phyloP scores from a whole-genome alignment of 495 filamentous ascomycete species.

The Extremus antarcticus region DNA sequence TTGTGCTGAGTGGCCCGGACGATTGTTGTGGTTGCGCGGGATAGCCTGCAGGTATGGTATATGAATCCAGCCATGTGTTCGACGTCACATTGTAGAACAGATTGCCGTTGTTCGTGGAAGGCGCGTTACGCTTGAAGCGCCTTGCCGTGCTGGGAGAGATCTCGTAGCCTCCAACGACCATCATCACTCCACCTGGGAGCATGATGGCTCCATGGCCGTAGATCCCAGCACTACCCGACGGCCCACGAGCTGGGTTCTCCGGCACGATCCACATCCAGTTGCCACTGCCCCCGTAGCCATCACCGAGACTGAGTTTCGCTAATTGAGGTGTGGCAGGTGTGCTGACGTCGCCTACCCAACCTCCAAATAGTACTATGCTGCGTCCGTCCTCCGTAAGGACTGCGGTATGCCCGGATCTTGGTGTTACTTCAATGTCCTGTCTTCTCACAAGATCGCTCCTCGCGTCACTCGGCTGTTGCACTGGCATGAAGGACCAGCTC shows the following conservation, averaged over 20 bases:
- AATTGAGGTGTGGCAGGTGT: conserved; percentile 71
- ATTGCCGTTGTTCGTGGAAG: conserved; percentile 34
- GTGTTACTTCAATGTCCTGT: conserved; percentile 42
- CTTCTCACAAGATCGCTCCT: conserved; percentile 41
- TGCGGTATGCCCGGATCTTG: conserved; percentile 77
- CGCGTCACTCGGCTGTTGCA: conserved; percentile 36
- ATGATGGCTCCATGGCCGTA: conserved; percentile 80
- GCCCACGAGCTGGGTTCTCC: conserved; percentile 28
- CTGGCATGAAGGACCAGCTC: conserved; percentile 68
- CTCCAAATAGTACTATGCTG: conserved; percentile 66
- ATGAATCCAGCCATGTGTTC: conserved; percentile 56
- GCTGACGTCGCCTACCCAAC: conserved; percentile 75
- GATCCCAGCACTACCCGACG: conserved; percentile 46
- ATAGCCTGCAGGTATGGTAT: conserved; percentile 39
- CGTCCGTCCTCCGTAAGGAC: conserved; percentile 66
- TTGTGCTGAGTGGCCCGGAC: conserved; percentile 23
- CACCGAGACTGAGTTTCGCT: conserved; percentile 59
- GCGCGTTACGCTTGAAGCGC: conserved; percentile 24
- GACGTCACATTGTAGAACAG: conserved; percentile 75
- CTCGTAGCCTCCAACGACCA: conserved; percentile 71
- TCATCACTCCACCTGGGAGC: conserved; percentile 79
- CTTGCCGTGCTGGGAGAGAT: conserved; percentile 45
- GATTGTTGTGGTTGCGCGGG: background rate
- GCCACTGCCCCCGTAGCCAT: conserved; percentile 50
- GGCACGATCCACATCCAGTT: conserved; percentile 71